phyloP scores from a whole-genome alignment of 495 filamentous ascomycete genomes.

The Halenospora varia region DNA sequence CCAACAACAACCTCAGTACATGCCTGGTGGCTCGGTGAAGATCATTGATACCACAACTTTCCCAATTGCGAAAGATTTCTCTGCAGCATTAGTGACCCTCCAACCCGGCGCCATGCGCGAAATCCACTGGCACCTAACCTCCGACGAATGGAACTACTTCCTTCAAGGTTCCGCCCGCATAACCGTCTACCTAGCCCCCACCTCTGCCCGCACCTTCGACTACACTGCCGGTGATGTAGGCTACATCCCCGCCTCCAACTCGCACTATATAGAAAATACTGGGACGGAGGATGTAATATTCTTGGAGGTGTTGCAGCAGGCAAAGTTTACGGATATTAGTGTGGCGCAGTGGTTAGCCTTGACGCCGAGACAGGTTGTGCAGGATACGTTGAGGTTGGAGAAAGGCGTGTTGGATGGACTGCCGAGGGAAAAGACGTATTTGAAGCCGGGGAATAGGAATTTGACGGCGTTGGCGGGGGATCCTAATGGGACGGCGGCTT shows the following conservation, averaged over 20 bases:
- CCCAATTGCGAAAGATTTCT: slow-evolving; percentile 54
- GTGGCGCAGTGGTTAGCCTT: slow-evolving; percentile 62
- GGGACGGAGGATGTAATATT: slow-evolving; percentile 65
- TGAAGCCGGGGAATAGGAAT: slow-evolving; percentile 35
- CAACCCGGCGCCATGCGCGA: slow-evolving; percentile 71
- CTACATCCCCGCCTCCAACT: slow-evolving; percentile 59
- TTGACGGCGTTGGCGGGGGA: slow-evolving; percentile 8
- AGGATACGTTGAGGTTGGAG: slow-evolving; percentile 55
- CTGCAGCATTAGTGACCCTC: slow-evolving; percentile 60
- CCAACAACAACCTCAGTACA: slow-evolving; percentile 53
- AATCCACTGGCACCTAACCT: slow-evolving; percentile 73
- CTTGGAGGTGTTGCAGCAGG: slow-evolving; percentile 64
- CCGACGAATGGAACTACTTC: slow-evolving; percentile 78
- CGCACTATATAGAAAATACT: slow-evolving; percentile 73
- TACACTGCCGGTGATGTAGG: slow-evolving; percentile 66
- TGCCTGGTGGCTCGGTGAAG: slow-evolving; percentile 62
- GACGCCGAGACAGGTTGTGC: slow-evolving; percentile 56
- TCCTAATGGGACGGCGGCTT: slow-evolving; percentile 5
- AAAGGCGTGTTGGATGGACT: slow-evolving; percentile 47
- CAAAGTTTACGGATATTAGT: slow-evolving; percentile 58
- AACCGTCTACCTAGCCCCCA: slow-evolving; percentile 58
- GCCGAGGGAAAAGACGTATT: slow-evolving; percentile 57
- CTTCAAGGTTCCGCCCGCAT: slow-evolving; percentile 62
- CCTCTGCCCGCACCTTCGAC: slow-evolving; percentile 63
- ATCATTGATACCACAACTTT: slow-evolving; percentile 62